These are phyloP conservation scores for Crassisporium funariophilum DNA, from an alignment of 768 basidiomycete genomes.

Conservation along the genomic window DNA sequence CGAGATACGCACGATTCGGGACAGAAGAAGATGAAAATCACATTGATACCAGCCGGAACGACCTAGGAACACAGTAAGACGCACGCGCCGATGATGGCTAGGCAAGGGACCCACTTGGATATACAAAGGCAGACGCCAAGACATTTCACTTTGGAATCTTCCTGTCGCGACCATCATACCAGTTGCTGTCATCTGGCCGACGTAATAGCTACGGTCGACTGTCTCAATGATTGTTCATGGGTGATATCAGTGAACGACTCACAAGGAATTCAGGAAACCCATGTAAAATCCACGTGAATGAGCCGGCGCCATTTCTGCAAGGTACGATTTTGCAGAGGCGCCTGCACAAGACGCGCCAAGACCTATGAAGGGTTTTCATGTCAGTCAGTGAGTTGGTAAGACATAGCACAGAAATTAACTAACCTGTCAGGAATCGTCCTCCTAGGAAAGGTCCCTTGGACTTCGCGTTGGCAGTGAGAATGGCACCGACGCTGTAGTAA, in stretches of 20 bases:
- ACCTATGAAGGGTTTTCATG: too few relatives aligned
- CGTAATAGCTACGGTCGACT: conserved; percentile 49
- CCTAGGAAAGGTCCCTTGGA: conserved; percentile 46
- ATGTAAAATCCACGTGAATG: conserved; percentile 50
- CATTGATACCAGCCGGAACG: conserved; percentile 50
- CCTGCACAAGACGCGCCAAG: conserved; percentile 46
- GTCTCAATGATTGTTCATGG: too few relatives aligned
- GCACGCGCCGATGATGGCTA: not conserved
- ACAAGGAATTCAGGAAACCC: conserved; percentile 57
- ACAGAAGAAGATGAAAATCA: conserved; percentile 46
- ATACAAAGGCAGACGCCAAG: conserved; percentile 54
- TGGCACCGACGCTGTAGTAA: conserved; percentile 42
- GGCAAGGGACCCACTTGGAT: conserved; percentile 38
- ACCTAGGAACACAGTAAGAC: conserved; percentile 23
- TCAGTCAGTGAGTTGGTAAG: too few relatives aligned
- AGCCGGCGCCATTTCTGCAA: conserved; percentile 53
- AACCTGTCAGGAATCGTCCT: conserved; percentile 53
- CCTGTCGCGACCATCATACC: conserved; percentile 60
- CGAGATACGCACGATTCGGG: conserved; percentile 47
- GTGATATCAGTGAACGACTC: conserved; percentile 12
- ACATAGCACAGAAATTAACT: too few relatives aligned
- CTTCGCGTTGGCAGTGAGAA: conserved; percentile 50
- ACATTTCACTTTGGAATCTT: conserved; percentile 38
- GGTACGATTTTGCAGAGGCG: conserved; percentile 51
- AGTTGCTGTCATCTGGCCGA: conserved; percentile 56